Evolutionary conservation across 805 yeast species (phyloP).

Genomic region (Candida adriatica): DNA sequence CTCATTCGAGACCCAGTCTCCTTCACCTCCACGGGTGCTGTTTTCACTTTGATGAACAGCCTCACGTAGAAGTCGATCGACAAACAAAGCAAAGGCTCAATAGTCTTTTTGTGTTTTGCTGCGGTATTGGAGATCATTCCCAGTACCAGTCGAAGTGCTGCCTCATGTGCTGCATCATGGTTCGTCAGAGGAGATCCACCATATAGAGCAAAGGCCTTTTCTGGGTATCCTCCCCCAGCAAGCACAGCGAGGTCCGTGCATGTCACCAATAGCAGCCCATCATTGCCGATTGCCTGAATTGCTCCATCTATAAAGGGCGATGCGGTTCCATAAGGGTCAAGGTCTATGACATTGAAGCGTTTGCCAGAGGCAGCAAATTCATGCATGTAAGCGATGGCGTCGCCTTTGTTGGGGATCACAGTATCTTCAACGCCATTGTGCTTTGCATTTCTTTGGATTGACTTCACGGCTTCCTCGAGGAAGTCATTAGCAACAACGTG

Average conservation of each 20-base stretch:
- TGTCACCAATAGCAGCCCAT: constrained; percentile 82
- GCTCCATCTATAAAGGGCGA: constrained; percentile 94
- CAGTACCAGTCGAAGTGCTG: constrained; percentile 81
- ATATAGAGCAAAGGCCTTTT: constrained; percentile 89
- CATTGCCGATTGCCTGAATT: constrained; percentile 72
- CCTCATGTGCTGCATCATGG: constrained; percentile 85
- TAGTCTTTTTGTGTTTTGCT: constrained; percentile 78
- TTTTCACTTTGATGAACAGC: constrained; percentile 68
- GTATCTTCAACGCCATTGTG: constrained; percentile 53
- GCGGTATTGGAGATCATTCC: constrained; percentile 74
- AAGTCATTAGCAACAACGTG: constrained; percentile 86
- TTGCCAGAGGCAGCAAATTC: constrained; percentile 31
- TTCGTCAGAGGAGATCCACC: constrained; percentile 79
- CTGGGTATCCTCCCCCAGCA: constrained; percentile 96
- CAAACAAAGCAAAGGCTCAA: constrained; percentile 80
- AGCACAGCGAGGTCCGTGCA: constrained; percentile 95
- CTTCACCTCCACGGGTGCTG: constrained; percentile 79
- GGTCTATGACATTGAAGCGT: constrained; percentile 77
- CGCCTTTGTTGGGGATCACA: constrained; percentile 71
- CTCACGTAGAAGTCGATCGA: constrained; percentile 93
- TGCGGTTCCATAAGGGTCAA: constrained; percentile 98
- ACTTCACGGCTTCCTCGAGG: constrained; percentile 74
- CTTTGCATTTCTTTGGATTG: constrained; percentile 65
- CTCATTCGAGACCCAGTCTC: constrained; percentile 69
- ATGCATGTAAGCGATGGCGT: constrained; percentile 84